A percentile compares a stretch with the other conserved stretches of the same genome.
Conservation (phyloP, 371 early-diverging fungal genomes). For the Chytridiales sp. region DNA sequence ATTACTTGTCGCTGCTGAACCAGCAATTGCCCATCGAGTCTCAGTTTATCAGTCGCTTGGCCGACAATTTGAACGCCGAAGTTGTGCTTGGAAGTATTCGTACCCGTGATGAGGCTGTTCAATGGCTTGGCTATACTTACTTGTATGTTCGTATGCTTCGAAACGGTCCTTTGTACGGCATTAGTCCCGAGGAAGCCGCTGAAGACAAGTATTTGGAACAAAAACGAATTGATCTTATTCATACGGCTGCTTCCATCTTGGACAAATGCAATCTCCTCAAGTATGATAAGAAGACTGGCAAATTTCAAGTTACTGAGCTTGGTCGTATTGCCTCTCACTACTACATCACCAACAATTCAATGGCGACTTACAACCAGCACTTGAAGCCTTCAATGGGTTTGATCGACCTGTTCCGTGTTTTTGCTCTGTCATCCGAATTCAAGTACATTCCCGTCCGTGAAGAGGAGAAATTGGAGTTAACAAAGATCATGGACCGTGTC, state of each 20-base stretch:
- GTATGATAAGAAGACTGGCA: constrained; percentile 89
- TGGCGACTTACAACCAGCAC: constrained; percentile 92
- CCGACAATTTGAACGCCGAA: constrained; percentile 96
- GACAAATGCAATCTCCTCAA: constrained; percentile 88
- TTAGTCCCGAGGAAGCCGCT: constrained; percentile 66
- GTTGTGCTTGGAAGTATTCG: constrained; percentile 92
- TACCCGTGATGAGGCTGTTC: constrained; percentile 88
- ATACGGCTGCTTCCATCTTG: constrained; percentile 80
- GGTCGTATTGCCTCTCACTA: constrained; percentile 96
- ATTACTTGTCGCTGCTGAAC: constrained; percentile 91
- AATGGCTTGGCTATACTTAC: constrained; percentile 98
- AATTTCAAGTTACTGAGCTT: constrained; percentile 85
- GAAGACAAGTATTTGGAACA: constrained; percentile 84
- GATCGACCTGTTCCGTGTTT: constrained; percentile 89
- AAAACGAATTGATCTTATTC: constrained; percentile 85
- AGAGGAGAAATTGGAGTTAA: constrained; percentile 92
- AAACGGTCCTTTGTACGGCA: constrained; percentile 80
- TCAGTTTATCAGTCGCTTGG: constrained; percentile 83
- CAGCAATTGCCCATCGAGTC: constrained; percentile 98
- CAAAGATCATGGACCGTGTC: constrained; percentile 89
- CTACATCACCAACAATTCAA: constrained; percentile 86
- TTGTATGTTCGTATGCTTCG: constrained; percentile 93
- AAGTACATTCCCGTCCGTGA: constrained; percentile 92
- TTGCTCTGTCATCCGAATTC: constrained; percentile 91
- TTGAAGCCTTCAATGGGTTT: constrained; percentile 88